These are phyloP conservation scores for Pseudoperonospora humuli DNA, from an alignment of 352 stramenopile species.

Conservation along the genomic window DNA sequence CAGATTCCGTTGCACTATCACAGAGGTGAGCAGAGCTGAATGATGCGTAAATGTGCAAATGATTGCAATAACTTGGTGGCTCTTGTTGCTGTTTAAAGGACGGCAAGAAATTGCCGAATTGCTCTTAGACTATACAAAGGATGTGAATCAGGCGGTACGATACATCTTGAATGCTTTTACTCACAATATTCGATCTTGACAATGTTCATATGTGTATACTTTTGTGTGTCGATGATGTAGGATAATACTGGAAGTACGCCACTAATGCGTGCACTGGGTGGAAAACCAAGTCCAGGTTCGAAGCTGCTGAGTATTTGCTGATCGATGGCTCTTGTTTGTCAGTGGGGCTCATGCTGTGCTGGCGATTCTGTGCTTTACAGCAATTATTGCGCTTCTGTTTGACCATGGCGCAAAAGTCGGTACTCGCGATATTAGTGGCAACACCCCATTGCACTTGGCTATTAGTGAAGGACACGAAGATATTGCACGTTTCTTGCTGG, in stretches of 20 bases:
- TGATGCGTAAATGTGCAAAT: background rate
- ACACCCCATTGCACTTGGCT: conserved; percentile 62
- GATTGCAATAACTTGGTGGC: no score
- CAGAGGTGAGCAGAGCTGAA: conserved; percentile 28
- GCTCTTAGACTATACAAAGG: conserved; percentile 54
- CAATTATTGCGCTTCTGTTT: conserved; percentile 51
- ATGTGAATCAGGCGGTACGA: conserved; percentile 56
- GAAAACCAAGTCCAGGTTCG: conserved; percentile 45
- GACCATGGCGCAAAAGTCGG: conserved; percentile 53
- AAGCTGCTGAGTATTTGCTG: no score
- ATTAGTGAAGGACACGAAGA: conserved; percentile 55
- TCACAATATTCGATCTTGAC: background rate
- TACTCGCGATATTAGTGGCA: conserved; percentile 51
- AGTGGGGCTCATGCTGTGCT: background rate
- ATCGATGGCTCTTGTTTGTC: background rate
- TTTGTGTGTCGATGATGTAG: conserved; percentile 13
- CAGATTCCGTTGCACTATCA: conserved; percentile 74
- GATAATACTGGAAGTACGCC: conserved; percentile 57
- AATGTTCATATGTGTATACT: no score
- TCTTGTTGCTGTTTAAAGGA: conserved; percentile 21
- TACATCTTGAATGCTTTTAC: background rate
- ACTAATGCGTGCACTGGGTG: conserved; percentile 50
- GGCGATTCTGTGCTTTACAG: conserved; percentile 16
- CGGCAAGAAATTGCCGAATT: conserved; percentile 59
- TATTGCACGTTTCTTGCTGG: conserved; percentile 51